Percentiles rank a stretch among this genome's conserved stretches.
Evolutionary conservation across 2,329 filamentous ascomycete genomes (phyloP).

Genomic region (Mycocentrospora acerina): DNA sequence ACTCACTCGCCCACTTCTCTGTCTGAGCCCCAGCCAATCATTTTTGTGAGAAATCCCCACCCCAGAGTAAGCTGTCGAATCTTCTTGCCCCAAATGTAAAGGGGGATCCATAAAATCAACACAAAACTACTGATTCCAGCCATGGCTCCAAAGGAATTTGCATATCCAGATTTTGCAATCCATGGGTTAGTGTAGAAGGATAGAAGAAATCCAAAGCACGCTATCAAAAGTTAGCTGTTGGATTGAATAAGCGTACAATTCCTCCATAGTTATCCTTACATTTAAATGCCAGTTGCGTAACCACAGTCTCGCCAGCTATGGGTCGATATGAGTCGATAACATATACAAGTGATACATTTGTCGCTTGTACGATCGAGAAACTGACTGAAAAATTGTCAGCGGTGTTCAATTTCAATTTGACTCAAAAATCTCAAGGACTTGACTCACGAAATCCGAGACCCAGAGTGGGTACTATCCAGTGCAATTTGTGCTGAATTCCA

Average conservation of each 20-base stretch:
- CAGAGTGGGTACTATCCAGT: slow-evolving; percentile 59
- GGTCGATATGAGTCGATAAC: slow-evolving; percentile 61
- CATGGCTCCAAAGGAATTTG: slow-evolving; percentile 58
- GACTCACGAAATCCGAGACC: too few relatives aligned
- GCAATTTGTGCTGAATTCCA: slow-evolving; percentile 30
- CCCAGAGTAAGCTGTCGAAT: slow-evolving; percentile 52
- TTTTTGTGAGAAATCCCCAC: slow-evolving; percentile 49
- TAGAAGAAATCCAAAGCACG: slow-evolving; percentile 62
- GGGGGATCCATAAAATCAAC: slow-evolving; percentile 48
- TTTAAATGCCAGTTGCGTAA: slow-evolving; percentile 59
- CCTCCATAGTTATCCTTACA: too few relatives aligned
- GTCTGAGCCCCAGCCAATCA: slow-evolving; percentile 55
- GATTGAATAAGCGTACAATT: too few relatives aligned
- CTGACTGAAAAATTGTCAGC: slow-evolving; percentile 46
- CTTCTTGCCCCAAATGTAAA: slow-evolving; percentile 55
- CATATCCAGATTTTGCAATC: slow-evolving; percentile 54
- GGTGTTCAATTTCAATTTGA: slow-evolving; percentile 27
- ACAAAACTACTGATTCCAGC: slow-evolving; percentile 55
- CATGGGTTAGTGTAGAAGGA: slow-evolving; percentile 64
- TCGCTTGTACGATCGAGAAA: slow-evolving; percentile 59
- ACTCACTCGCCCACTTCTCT: slow-evolving; percentile 60
- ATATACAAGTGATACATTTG: slow-evolving; percentile 59
- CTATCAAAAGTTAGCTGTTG: too few relatives aligned
- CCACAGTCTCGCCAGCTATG: slow-evolving; percentile 57
- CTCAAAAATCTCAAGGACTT: too few relatives aligned